Evolutionary conservation across 139 green algal genomes (phyloP).

Genomic region (Auxenochlorella pyrenoidosa): DNA sequence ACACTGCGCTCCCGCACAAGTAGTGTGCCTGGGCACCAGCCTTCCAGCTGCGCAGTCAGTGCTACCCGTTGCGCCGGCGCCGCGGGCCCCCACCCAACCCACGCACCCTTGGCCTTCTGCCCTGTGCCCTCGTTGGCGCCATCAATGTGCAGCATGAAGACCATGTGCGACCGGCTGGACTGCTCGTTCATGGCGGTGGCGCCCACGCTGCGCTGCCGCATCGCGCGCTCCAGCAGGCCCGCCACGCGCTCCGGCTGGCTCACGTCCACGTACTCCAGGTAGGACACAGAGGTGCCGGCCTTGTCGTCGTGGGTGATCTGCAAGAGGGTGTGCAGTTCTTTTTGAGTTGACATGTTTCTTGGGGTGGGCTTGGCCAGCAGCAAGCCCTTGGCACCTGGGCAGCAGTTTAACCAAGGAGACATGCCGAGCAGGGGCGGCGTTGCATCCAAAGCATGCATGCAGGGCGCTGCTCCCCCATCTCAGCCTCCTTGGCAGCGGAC

Average conservation of each 20-base stretch:
- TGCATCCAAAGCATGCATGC: no score
- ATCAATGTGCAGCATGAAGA: constrained; percentile 96
- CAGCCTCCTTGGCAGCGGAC: no score
- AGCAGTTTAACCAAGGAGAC: no score
- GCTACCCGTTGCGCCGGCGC: background rate
- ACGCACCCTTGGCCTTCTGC: constrained; percentile 60
- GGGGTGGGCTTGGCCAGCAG: background rate
- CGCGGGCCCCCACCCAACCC: background rate
- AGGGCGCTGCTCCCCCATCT: no score
- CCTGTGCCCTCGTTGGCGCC: constrained; percentile 73
- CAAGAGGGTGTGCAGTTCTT: no score
- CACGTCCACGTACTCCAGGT: constrained; percentile 43
- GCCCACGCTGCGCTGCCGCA: constrained; percentile 37
- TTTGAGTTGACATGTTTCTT: no score
- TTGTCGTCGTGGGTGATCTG: constrained; percentile 42
- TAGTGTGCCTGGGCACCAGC: background rate
- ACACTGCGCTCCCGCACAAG: no score
- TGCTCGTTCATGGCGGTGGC: constrained; percentile 94
- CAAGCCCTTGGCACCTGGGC: no score
- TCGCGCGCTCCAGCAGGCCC: constrained; percentile 42
- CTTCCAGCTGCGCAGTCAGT: background rate
- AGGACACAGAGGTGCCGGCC: constrained; percentile 29
- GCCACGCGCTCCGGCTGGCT: constrained; percentile 19
- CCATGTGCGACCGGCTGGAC: constrained; percentile 84
- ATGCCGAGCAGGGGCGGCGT: no score